Evolutionary conservation across 768 basidiomycete species (phyloP), one percentile per base, ranked within the genome.

Genomic region (Hericium rajendrae): DNA sequence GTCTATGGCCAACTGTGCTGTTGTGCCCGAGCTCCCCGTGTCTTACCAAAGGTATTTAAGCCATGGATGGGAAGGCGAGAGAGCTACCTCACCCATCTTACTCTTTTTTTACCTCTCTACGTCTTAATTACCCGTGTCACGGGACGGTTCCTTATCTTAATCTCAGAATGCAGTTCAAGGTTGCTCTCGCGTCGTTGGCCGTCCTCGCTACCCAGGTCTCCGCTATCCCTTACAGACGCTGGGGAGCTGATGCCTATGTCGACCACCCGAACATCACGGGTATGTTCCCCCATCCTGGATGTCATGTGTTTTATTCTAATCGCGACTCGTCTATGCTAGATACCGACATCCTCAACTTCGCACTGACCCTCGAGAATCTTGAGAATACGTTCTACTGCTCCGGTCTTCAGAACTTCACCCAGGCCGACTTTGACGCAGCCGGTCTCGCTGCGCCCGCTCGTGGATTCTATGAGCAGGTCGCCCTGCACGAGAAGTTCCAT

Each of bases 401-500:
- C 24, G 74, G 69, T 0, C 72, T 86, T n/a, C 64, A 60, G 24
- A 73, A 76, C 53, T 82, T 77, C 70, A 67, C 73, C 55, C 66
- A 68, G 11, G 60, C 72, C 22, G 78, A 72, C 51, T 86, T 83
- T 68, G 61, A 62, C 38, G 63, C 69, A 4, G 75, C 74, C 18
- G 84, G 79, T 2, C 80, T 78, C 63, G 71, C 73, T 51, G 48
- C 70, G 52, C 80, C 75, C 73, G 78, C 79, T 49, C 73, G 78
- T 53, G 75, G 69, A 2, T 75, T 80, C 15, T 76, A 81, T 61
- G 61, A 68, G 20, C 76, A 86, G 66, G 80, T 87, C 55, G 67
- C 68, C 20, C 68, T 72, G 38, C 83, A 86, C 66, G 83, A 86
- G 65, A 64, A 67, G 32, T 68, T 69, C 11, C 86, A 88, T 68